Base-by-base conservation (phyloP, 306 rosid species). In the Castanea sativa region DNA sequence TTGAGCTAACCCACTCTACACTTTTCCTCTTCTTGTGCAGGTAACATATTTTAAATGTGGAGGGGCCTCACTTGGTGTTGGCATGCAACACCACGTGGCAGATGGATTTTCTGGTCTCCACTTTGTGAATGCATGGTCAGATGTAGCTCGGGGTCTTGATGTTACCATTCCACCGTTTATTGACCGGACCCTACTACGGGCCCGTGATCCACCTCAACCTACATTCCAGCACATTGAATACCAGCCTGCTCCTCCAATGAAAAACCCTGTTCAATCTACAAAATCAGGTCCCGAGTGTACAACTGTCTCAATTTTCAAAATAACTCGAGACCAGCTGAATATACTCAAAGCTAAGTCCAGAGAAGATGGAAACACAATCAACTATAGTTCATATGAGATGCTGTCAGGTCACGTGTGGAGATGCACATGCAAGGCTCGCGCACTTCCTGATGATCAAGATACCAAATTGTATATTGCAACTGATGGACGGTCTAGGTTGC, bases 91-190 rank as follows among this genome's bases (percentile, higher is more conserved):
- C 76, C 92, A 90, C 21, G 97, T 12, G 14, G 98, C 92, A 4
- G 99, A 95, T 80, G 99, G 99, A 16, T 89, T 84, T 74, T 86
- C 99, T 29, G 99, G 98, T 21, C 93, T 95, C 32, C 99, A 92
- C 78, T 95, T 91, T 43, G 85, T 92, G 51, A 95, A 92, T 38
- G 63, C 99, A 32, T 95, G 99, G 99, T 87, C 98, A 11, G 99
- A 95, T 75, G 86, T 95, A 81, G 92, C 97, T 27, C 93, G 97
- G 4, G 97, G 99, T 59, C 76, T 91, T 21, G 98, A 92, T 27
- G 83, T 91, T 12, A 86, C 87, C 11, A 49, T 89, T 38, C 91
- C 91, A 45, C 99, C 99, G 1, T 90, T 90, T 83, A 85, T 95
- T 18, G 90, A 91, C 71, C 79, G 99, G 68, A 92, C 94, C 18